Evolutionary conservation across 202 grass and related monocot species (phyloP).

Genomic region (Brachypodium distachyon): DNA sequence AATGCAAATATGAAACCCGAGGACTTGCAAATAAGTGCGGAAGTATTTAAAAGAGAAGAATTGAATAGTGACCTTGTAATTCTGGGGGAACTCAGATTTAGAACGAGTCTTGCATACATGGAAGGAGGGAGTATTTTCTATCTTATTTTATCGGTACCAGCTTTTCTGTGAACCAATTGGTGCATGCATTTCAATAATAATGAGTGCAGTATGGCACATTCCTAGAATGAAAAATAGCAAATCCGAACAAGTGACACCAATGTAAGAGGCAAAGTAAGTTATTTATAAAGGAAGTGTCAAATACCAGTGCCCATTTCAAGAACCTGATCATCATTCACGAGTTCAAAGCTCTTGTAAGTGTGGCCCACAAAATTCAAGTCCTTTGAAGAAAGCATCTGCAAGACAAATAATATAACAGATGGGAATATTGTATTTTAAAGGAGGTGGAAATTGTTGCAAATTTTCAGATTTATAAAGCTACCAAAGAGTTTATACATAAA

Average conservation of each 20-base stretch:
- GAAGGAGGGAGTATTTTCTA: too few species aligned
- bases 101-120: too few species aligned
- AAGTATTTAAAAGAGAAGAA: too few species aligned
- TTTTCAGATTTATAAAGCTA: neutral
- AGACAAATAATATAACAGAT: neutral
- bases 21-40: too few species aligned
- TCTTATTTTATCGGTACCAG: too few species aligned
- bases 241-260: neutral
- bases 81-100: too few species aligned
- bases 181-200: neutral
- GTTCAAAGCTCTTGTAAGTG: slow-evolving; percentile 98
- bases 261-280: neutral
- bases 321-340: slow-evolving; percentile 81
- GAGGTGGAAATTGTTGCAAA: neutral
- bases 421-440: neutral
- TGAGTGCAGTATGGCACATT: neutral
- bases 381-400: slow-evolving; percentile 98
- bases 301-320: slow-evolving; percentile 63
- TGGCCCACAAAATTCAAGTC: slow-evolving; percentile 97
- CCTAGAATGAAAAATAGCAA: neutral
- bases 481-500: neutral
- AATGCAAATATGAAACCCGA: too few species aligned
- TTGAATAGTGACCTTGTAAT: too few species aligned
- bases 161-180: neutral
- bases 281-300: neutral